phyloP scores from a whole-genome alignment of 108 stramenopile genomes.

The Cyclotella baltica region DNA sequence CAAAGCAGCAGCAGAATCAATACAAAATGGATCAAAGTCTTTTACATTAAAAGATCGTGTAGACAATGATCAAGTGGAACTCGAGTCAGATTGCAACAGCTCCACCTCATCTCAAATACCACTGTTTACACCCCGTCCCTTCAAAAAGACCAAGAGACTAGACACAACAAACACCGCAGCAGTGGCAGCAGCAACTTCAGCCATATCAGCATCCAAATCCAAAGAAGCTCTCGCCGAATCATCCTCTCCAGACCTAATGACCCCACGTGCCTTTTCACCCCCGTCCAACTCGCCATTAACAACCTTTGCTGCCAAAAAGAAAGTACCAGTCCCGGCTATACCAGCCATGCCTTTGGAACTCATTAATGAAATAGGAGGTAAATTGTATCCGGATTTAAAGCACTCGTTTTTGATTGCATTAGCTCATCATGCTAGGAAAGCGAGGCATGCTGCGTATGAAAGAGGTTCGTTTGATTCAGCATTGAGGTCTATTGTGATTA shows the following conservation, averaged over 20 bases:
- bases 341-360: slow-evolving; percentile 48
- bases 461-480: slow-evolving; percentile 47
- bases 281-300: slow-evolving; percentile 40
- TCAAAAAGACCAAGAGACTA: slow-evolving; percentile 9
- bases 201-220: slow-evolving; percentile 3
- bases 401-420: slow-evolving; percentile 50
- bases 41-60: slow-evolving; percentile 4
- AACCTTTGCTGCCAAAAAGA: slow-evolving; percentile 34
- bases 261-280: slow-evolving; percentile 45
- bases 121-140: slow-evolving; percentile 30
- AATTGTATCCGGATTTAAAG: slow-evolving; percentile 51
- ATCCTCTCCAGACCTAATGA: slow-evolving; percentile 36
- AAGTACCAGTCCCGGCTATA: slow-evolving; percentile 53
- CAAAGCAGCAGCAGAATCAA: not conserved
- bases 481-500: slow-evolving; percentile 47
- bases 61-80: slow-evolving; percentile 11
- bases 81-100: slow-evolving; percentile 13
- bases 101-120: slow-evolving; percentile 7
- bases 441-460: slow-evolving; percentile 43
- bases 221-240: slow-evolving; percentile 1
- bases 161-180: not conserved
- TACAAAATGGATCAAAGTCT: slow-evolving; percentile 9
- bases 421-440: slow-evolving; percentile 42
- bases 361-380: slow-evolving; percentile 55
- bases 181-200: not conserved